Evolutionary conservation across 352 stramenopile genomes (phyloP), one percentile per base, ranked within the genome.

Genomic region (Globisporangium perplexum): DNA sequence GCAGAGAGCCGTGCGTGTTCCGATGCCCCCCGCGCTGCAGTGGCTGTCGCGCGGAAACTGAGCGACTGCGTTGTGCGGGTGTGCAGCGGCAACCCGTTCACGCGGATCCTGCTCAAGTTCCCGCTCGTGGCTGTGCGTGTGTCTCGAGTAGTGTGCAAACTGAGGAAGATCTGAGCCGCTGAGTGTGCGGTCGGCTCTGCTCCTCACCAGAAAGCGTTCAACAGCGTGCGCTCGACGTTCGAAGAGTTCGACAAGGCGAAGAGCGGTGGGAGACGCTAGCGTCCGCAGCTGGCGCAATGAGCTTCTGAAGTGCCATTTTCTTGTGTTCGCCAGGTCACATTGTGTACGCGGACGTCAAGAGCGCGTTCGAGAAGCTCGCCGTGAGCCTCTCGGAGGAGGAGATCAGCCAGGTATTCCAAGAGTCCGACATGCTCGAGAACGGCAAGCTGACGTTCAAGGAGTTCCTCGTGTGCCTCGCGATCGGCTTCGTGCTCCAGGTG

Each of bases 401-500:
- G 50, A 82, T 90, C 49, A 47, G 68, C 5, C 75, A 91, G 52
- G 77, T 89, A 17, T 88, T 90, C 47, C 61, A 88, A 43, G 84
- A 93, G 53, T 90, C 84, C 30, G 86, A 96, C 53, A 88, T 96
- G 76, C 69, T 77, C 51, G 74, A 93, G 53, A 80, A 86, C 53
- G 83, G 83, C 46, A 69, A 68, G 36, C 73, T 96, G 17, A 88
- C 62, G 24, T 95, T 95, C 60, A 94, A 93, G 50, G 86, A 95
- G 62, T 95, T 95, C 41, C 77, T 96, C 47, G 77, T 91, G 7
- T 94, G 83, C 36, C 77, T 96, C 42, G 85, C 81, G 0, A 90
- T 96, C 28, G 81, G 73, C 30, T 96, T 93, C 52, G 77, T 96
- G 18, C 72, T 95, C 22, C 83, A 94, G 28, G 83, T 93, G 69